Evolutionary conservation across 805 yeast genomes (phyloP).

Genomic region (Gaillardinia entomophila): DNA sequence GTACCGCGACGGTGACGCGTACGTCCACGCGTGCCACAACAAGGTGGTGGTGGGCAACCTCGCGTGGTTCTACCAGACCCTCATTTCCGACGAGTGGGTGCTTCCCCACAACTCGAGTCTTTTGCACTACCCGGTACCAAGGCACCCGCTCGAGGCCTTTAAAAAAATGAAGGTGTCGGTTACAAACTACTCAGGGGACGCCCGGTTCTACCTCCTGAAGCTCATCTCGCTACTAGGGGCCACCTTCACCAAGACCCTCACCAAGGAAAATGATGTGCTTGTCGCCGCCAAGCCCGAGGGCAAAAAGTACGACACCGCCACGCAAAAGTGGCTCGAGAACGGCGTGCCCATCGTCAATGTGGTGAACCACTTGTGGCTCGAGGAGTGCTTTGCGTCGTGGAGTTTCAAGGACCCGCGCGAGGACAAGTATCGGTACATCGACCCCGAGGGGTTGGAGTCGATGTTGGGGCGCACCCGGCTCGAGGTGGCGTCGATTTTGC

Average conservation of each 20-base stretch:
- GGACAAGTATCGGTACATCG: conserved; percentile 45
- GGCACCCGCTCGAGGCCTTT: conserved; percentile 48
- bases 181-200: conserved; percentile 82
- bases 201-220: conserved; percentile 63
- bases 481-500: conserved; percentile 34
- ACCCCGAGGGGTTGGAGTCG: conserved; percentile 36
- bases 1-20: conserved; percentile 55
- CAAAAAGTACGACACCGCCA: conserved; percentile 68
- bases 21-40: conserved; percentile 37
- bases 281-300: conserved; percentile 67
- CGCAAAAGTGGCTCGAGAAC: conserved; percentile 46
- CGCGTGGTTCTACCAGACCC: conserved; percentile 70
- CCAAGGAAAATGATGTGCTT: conserved; percentile 63
- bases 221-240: conserved; percentile 72
- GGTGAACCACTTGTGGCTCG: conserved; percentile 85
- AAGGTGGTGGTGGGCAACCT: conserved; percentile 55
- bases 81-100: conserved; percentile 49
- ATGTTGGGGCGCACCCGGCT: conserved; percentile 49
- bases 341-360: conserved; percentile 36
- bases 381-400: conserved; percentile 68
- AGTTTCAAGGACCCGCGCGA: conserved; percentile 37
- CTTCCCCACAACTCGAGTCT: conserved; percentile 49
- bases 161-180: conserved; percentile 53
- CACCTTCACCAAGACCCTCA: conserved; percentile 59
- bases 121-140: conserved; percentile 66